Conservation (phyloP, 805 yeast genomes). For the Brettanomyces anomalus region DNA sequence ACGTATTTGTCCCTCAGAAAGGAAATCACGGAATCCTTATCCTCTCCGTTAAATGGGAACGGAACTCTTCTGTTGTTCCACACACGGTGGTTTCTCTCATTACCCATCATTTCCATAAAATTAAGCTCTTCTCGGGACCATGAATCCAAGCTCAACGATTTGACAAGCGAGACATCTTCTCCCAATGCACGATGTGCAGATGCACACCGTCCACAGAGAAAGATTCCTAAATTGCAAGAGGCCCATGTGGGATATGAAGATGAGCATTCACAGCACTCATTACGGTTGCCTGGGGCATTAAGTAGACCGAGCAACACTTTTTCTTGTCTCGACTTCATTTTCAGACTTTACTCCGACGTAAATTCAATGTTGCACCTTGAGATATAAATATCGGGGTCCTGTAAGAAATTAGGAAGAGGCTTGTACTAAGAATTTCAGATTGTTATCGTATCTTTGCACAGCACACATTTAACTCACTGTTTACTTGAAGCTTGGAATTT, state of each 20-base stretch:
- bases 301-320: slow-evolving; percentile 44
- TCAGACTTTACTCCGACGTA: background rate
- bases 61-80: slow-evolving; percentile 69
- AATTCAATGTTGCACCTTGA: too few species aligned
- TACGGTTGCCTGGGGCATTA: slow-evolving; percentile 48
- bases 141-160: slow-evolving; percentile 62
- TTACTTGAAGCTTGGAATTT: too few species aligned
- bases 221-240: slow-evolving; percentile 47
- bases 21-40: slow-evolving; percentile 44
- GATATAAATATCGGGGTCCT: too few species aligned
- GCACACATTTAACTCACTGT: too few species aligned
- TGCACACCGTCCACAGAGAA: slow-evolving; percentile 81
- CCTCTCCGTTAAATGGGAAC: slow-evolving; percentile 71
- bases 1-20: slow-evolving; percentile 63
- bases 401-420: too few species aligned
- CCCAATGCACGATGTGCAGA: slow-evolving; percentile 65
- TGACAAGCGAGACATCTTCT: slow-evolving; percentile 51
- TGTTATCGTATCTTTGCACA: too few species aligned
- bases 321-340: slow-evolving; percentile 17
- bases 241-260: slow-evolving; percentile 55
- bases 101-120: slow-evolving; percentile 39
- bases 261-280: slow-evolving; percentile 76
- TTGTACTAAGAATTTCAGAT: too few species aligned
- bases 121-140: slow-evolving; percentile 58
- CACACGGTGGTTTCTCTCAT: slow-evolving; percentile 43